A percentile compares a stretch with the other conserved stretches of the same genome.
Evolutionary conservation across 2,329 filamentous ascomycete genomes (phyloP).

Genomic region (Hypocreales sp.): DNA sequence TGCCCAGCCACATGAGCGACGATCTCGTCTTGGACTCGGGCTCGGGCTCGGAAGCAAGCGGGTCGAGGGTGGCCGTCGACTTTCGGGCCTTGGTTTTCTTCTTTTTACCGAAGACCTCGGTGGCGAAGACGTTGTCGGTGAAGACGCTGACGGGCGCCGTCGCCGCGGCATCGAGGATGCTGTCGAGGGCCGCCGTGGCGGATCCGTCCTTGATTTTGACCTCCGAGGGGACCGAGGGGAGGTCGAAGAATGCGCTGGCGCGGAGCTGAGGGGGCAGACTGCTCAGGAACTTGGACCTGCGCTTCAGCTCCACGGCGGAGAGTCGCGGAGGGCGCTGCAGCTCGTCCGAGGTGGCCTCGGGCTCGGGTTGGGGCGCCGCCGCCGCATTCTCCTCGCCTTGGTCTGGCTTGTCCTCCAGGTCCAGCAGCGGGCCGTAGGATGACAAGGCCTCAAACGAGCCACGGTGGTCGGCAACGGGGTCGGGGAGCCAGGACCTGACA

Average conservation of each 20-base stretch:
- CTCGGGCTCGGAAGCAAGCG: slow-evolving; percentile 9
- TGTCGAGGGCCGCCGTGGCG: slow-evolving; percentile 77
- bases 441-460: slow-evolving; percentile 18
- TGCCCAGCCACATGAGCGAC: slow-evolving; percentile 32
- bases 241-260: slow-evolving; percentile 83
- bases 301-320: slow-evolving; percentile 16
- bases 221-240: slow-evolving; percentile 34
- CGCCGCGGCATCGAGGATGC: slow-evolving; percentile 79
- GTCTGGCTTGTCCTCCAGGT: slow-evolving; percentile 6
- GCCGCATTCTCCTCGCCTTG: slow-evolving; percentile 2
- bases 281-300: slow-evolving; percentile 14
- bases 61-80: slow-evolving; percentile 10
- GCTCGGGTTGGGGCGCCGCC: slow-evolving; percentile 3
- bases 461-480: slow-evolving; percentile 24
- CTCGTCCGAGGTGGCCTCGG: slow-evolving; percentile 6
- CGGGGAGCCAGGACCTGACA: slow-evolving; percentile 26
- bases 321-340: slow-evolving; percentile 18
- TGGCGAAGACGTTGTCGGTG: slow-evolving; percentile 74
- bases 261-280: slow-evolving; percentile 66
- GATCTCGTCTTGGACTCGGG: slow-evolving; percentile 25
- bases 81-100: slow-evolving; percentile 30
- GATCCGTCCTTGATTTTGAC: slow-evolving; percentile 59
- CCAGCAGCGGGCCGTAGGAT: slow-evolving; percentile 9
- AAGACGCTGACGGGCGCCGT: slow-evolving; percentile 81
- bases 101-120: slow-evolving; percentile 53